phyloP scores from a whole-genome alignment of 2,329 filamentous ascomycete genomes.

The Hypoxylon sp. region DNA sequence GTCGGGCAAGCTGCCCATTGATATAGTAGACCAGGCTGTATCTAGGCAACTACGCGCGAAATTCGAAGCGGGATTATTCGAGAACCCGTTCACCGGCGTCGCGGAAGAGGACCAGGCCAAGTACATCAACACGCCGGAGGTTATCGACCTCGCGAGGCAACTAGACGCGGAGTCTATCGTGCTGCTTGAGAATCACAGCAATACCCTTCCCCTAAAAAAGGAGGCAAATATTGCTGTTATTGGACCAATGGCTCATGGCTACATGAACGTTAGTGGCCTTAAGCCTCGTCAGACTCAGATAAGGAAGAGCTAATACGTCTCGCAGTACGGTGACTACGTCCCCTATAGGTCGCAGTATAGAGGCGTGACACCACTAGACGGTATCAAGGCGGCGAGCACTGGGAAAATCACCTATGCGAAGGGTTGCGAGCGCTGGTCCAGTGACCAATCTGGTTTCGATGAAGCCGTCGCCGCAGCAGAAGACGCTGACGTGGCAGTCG shows the following conservation, averaged over 20 bases:
- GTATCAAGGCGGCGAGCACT: constrained; percentile 73
- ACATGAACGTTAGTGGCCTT: constrained; percentile 71
- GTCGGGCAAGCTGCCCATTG: constrained; percentile 71
- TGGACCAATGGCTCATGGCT: constrained; percentile 80
- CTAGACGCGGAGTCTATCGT: constrained; percentile 76
- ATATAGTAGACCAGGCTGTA: constrained; percentile 76
- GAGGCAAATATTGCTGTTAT: constrained; percentile 80
- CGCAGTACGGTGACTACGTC: constrained; percentile 80
- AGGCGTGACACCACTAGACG: constrained; percentile 79
- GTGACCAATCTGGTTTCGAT: constrained; percentile 75
- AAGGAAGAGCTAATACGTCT: constrained; percentile 44
- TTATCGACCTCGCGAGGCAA: constrained; percentile 71
- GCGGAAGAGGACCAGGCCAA: constrained; percentile 68
- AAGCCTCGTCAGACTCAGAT: constrained; percentile 3
- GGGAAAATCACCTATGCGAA: constrained; percentile 76
- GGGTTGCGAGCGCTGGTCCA: constrained; percentile 81
- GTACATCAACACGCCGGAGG: constrained; percentile 73
- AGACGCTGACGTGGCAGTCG: constrained; percentile 78
- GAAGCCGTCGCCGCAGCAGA: constrained; percentile 77
- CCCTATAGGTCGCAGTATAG: constrained; percentile 74
- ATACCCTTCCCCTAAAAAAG: constrained; percentile 70
- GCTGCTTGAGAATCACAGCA: constrained; percentile 71
- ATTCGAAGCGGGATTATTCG: constrained; percentile 79
- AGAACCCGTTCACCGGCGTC: constrained; percentile 75
- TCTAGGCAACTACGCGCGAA: constrained; percentile 76